A percentile compares a stretch with the other conserved stretches of the same genome.
Conservation (phyloP, 2,329 filamentous ascomycete genomes). For the Blastomyces gilchristii region DNA sequence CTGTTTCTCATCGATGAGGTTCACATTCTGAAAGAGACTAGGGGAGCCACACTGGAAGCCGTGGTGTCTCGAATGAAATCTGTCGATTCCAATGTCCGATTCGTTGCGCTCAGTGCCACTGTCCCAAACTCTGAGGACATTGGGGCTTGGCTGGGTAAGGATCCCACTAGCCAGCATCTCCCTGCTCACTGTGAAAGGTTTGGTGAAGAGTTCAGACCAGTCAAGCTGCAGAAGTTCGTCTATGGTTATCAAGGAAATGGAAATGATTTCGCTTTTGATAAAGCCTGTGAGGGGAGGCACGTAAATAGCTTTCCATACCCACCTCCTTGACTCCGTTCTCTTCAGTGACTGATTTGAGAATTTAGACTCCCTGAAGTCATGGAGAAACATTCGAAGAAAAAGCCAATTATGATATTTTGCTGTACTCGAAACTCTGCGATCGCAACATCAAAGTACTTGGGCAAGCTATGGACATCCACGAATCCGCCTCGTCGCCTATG, state of each 20-base stretch:
- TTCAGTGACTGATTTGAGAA: slow-evolving; percentile 6
- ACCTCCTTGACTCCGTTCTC: neutral
- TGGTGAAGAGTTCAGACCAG: slow-evolving; percentile 69
- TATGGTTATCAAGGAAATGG: slow-evolving; percentile 54
- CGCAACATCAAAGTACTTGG: slow-evolving; percentile 56
- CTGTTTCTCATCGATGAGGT: slow-evolving; percentile 81
- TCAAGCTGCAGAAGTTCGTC: slow-evolving; percentile 65
- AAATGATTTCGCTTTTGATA: slow-evolving; percentile 73
- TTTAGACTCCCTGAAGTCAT: slow-evolving; percentile 56
- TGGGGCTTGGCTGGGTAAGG: slow-evolving; percentile 65
- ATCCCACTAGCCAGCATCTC: slow-evolving; percentile 47
- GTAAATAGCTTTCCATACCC: slow-evolving; percentile 12
- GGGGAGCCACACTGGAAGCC: slow-evolving; percentile 71
- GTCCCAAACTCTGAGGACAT: slow-evolving; percentile 75
- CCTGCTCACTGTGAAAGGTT: slow-evolving; percentile 61
- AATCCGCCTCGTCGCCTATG: slow-evolving; percentile 49
- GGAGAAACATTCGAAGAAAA: slow-evolving; percentile 53
- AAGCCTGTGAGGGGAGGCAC: slow-evolving; percentile 51
- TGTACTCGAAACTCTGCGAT: slow-evolving; percentile 63
- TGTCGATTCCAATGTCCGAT: slow-evolving; percentile 62
- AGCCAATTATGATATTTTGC: slow-evolving; percentile 77
- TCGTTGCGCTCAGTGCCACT: slow-evolving; percentile 72
- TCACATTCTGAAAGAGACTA: slow-evolving; percentile 69
- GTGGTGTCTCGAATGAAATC: slow-evolving; percentile 84
- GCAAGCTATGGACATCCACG: slow-evolving; percentile 52